Evolutionary conservation across 1,284 basidiomycete genomes (phyloP).

Genomic region (Trichosporon sp.): DNA sequence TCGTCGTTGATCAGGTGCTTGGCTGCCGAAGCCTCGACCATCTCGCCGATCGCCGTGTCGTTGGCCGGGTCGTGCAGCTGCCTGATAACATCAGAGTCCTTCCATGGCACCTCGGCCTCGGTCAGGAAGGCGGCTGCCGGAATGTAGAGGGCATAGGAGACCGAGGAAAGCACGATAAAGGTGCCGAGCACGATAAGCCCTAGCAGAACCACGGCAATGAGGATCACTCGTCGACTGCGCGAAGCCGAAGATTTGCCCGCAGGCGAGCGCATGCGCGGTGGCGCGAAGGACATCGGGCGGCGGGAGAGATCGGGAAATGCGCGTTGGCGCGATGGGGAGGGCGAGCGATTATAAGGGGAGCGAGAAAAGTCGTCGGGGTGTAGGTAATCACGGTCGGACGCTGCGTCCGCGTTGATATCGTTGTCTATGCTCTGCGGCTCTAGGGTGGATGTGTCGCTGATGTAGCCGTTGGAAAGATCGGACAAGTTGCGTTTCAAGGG

Average conservation of each 20-base stretch:
- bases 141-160: slow-evolving; percentile 86
- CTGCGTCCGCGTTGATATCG: background rate
- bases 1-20: background rate
- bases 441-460: background rate
- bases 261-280: background rate
- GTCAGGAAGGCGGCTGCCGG: slow-evolving; percentile 69
- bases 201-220: slow-evolving; percentile 68
- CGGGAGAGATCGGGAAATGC: background rate
- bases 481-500: background rate
- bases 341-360: too few relatives aligned
- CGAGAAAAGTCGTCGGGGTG: background rate
- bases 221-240: slow-evolving; percentile 41
- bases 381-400: background rate
- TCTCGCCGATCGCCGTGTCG: background rate
- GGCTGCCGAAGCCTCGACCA: background rate
- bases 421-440: background rate
- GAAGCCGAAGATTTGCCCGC: background rate
- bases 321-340: background rate
- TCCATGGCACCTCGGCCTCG: slow-evolving; percentile 66
- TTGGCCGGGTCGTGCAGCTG: slow-evolving; percentile 14
- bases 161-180: slow-evolving; percentile 81
- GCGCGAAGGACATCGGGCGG: slow-evolving; percentile 1
- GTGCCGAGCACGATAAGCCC: slow-evolving; percentile 83
- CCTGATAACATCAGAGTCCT: slow-evolving; percentile 41
- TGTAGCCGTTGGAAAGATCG: background rate